Base-by-base conservation (phyloP, 2,329 filamentous ascomycete genomes). In the Bipolaris sorokiniana region DNA sequence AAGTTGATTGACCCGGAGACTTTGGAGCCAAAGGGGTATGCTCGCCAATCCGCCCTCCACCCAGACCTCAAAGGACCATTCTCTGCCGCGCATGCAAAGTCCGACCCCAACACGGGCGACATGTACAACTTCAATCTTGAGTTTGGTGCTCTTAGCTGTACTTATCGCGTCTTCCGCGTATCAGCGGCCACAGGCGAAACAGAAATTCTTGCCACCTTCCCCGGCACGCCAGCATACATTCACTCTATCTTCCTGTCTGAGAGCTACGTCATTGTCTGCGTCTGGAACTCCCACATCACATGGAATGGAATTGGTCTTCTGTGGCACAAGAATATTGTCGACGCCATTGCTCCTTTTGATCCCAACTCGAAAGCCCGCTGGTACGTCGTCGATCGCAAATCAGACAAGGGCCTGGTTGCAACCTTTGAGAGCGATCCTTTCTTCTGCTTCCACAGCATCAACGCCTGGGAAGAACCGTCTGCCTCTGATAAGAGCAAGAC, bases 101-200 rank as follows among this genome's bases (percentile, higher is more conserved):
- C 84, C 0, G 90, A 95, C 70, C 89, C 88, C 0, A 74, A 77
- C 0, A 92, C 88, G 0, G 91, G 91, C 6, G 90, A 95, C 61
- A 70, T 90, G 6, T 94, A 86, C 81, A 96, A 95, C 76, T 94
- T 86, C 77, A 96, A 96, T 68, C 83, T 93, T n/a, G 82, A 86
- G 0, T 72, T 90, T 16, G 87, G 86, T 16, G 87, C 86, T 0
- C 75, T 72, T 0, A 71, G 69, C 0, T 74, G 84, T 0, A 85
- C 81, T 0, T 95, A 94, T 70, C 86, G 89, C 15, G 70, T 95
- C 15, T 95, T 93, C 73, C 78, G 83, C 1, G 84, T 86, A 2
- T 88, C 83, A 16, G 84, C 86, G 0, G 72, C 81, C 0, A 88
- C 86, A 0, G 89, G 88, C 0, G 78, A 85, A 52, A 91, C 90